Conservation (phyloP, 2,329 filamentous ascomycete species). For the Furcasterigmium furcatum region DNA sequence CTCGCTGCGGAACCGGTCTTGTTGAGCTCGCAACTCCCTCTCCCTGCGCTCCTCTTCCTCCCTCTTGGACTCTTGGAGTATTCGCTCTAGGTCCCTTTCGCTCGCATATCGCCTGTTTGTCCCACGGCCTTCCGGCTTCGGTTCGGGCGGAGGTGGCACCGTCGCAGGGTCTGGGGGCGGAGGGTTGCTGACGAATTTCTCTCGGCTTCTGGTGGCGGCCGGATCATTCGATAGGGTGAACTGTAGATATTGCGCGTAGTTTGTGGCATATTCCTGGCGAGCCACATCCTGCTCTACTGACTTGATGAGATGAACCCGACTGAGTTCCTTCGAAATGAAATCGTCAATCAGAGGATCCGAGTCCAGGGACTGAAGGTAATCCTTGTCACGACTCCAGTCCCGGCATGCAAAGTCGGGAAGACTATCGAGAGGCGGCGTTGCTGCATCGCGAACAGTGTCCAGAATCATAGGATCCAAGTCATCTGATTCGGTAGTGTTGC, state of each 20-base stretch:
- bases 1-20: conserved; percentile 69
- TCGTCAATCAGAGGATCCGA: conserved; percentile 34
- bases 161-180: conserved; percentile 28
- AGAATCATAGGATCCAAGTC: conserved; percentile 47
- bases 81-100: conserved; percentile 70
- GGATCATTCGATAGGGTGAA: conserved; percentile 56
- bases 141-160: conserved; percentile 17
- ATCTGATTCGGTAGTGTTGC: conserved; percentile 53
- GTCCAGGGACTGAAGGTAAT: conserved; percentile 39
- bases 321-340: conserved; percentile 43
- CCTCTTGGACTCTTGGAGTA: conserved; percentile 67
- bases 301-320: conserved; percentile 34
- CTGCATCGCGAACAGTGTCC: conserved; percentile 46
- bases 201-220: conserved; percentile 50
- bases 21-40: conserved; percentile 59
- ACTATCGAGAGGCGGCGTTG: conserved; percentile 52
- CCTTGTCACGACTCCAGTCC: conserved; percentile 45
- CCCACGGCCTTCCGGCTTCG: conserved; percentile 52
- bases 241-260: conserved; percentile 49
- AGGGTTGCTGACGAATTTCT: conserved; percentile 44
- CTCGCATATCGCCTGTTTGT: conserved; percentile 59
- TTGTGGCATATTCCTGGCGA: conserved; percentile 39
- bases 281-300: conserved; percentile 32
- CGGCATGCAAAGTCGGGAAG: conserved; percentile 44
- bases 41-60: conserved; percentile 70